Evolutionary conservation across 345 rosid genomes (phyloP).

Genomic region (sweet orange (Citrus sinensis)): DNA sequence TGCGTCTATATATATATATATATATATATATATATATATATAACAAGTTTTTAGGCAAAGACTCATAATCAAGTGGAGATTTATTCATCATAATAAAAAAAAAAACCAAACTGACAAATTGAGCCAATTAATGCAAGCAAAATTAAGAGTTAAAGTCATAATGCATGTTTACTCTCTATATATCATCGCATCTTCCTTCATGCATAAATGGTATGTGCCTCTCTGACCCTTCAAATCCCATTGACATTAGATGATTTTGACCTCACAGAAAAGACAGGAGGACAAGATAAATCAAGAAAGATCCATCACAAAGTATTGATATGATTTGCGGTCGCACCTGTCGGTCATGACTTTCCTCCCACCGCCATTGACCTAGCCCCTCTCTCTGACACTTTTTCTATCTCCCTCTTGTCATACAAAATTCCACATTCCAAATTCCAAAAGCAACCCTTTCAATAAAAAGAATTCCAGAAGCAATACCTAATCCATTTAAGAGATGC

Average conservation of each 20-base stretch:
- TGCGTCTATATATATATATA: too few species aligned
- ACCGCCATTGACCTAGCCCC: background rate
- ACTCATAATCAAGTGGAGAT: too few species aligned
- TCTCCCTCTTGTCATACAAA: background rate
- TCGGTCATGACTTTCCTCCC: background rate
- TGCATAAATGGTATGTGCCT: background rate
- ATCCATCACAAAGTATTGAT: background rate
- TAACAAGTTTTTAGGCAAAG: too few species aligned
- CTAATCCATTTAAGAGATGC: too few species aligned
- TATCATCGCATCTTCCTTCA: background rate
- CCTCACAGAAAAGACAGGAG: background rate
- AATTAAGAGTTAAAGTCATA: background rate
- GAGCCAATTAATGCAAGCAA: background rate
- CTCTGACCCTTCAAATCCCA: conserved; percentile 4
- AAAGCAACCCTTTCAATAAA: too few species aligned
- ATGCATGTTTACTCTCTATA: too few species aligned
- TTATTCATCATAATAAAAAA: background rate
- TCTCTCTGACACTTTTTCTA: background rate
- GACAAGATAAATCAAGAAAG: background rate
- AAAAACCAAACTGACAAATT: background rate
- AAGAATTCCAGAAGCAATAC: too few species aligned
- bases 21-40: too few species aligned
- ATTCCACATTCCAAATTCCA: background rate
- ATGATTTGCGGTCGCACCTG: background rate
- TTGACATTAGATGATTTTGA: background rate